Evolutionary conservation across 805 yeast genomes (phyloP), one percentile per base, ranked within the genome.

Genomic region (Candida krabiensis): DNA sequence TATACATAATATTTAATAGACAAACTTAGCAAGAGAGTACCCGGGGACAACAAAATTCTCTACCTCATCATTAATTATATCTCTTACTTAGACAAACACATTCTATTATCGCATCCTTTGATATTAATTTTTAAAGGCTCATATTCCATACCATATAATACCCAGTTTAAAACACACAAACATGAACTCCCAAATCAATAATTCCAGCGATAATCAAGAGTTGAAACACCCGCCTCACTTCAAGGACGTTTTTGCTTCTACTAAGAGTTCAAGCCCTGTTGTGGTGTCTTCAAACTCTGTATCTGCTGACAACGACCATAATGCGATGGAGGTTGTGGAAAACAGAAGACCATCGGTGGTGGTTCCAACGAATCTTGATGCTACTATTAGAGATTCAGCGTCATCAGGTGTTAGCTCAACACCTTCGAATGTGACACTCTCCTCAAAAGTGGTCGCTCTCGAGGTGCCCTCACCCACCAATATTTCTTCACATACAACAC

Each of bases 121-220:
- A 29, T 29, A 15, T 19, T 19, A n/a, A 11, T 15, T 5, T 16
- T 6, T 17, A 29, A 17, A 16, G 7, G 8, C 30, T n/a, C 14
- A 27, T 9, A 9, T 16, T n/a, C n/a, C n/a, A n/a, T n/a, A 23
- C n/a, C n/a, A n/a, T n/a, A n/a, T n/a, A n/a, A n/a, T n/a, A n/a
- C n/a, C n/a, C n/a, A n/a, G n/a, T n/a, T n/a, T n/a, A n/a, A n/a
- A n/a, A n/a, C n/a, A n/a, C n/a, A n/a, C n/a, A n/a, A 59, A 50
- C 12, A 68, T 67, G 71, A 64, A 56, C 44, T 61, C 69, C 5
- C 71, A 64, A 38, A 35, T 61, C 23, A 66, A 69, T 40, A 64
- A 68, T 43, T 54, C 66, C 15, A 61, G 63, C 37, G 63, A 66
- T 38, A 66, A 66, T 34, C 68, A 65, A 40, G 66, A 64, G 39